Percentiles rank a stretch among this genome's conserved stretches.
These are phyloP conservation scores for Nitzschia sp. DNA, from an alignment of 108 stramenopile species.

Conservation along the genomic window DNA sequence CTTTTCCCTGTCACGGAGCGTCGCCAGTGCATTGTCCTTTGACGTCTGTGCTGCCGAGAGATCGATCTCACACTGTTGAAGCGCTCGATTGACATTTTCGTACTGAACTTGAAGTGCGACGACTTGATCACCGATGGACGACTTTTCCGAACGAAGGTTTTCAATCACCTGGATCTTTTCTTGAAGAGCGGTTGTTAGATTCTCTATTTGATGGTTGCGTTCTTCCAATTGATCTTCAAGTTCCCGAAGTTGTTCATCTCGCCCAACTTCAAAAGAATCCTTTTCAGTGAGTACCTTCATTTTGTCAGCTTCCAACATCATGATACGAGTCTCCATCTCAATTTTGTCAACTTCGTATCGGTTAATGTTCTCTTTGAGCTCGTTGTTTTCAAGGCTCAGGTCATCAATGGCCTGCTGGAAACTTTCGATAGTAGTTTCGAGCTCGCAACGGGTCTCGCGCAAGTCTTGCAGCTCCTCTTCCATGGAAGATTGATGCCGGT, in stretches of 20 bases:
- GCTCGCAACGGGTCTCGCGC: no score
- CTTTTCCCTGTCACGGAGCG: constrained; percentile 26
- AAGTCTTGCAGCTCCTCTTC: no score
- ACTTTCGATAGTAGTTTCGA: background rate
- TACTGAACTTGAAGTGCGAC: background rate
- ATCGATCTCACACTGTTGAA: background rate
- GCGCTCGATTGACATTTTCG: background rate
- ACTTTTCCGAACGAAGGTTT: background rate
- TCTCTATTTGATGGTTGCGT: background rate
- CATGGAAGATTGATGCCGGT: no score
- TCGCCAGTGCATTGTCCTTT: constrained; percentile 5
- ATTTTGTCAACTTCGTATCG: background rate
- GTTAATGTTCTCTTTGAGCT: background rate
- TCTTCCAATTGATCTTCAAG: background rate
- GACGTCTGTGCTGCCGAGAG: background rate
- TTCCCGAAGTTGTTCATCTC: background rate
- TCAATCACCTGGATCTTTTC: constrained; percentile 6
- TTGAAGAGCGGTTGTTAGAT: background rate
- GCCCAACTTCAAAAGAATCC: background rate
- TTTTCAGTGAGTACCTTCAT: background rate
- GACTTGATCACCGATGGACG: background rate
- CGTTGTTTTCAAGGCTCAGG: no score
- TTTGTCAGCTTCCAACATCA: constrained; percentile 9
- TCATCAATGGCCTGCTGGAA: background rate
- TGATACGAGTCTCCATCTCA: background rate